Percentiles rank a stretch among this genome's conserved stretches.
Conservation (phyloP, 225 moss, liverwort and hornwort species). For the Marchantia paleacea region DNA sequence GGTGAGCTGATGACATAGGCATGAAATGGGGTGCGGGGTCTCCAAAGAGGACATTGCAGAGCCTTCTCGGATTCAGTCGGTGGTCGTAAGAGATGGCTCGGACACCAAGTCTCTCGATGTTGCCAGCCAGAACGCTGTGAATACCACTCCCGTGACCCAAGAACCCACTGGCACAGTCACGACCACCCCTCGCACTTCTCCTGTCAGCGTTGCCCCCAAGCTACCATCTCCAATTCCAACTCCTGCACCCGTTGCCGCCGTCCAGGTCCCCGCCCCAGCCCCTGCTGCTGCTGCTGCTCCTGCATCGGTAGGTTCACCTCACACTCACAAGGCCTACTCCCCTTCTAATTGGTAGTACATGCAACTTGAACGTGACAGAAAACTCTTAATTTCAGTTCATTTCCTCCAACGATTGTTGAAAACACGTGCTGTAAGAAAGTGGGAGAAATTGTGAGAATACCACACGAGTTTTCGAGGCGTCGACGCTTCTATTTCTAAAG, state of each 20-base stretch:
- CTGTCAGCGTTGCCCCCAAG: not conserved
- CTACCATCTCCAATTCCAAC: conserved; percentile 4
- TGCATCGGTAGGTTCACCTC: conserved; percentile 8
- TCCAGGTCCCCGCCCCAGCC: not conserved
- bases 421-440: too few species aligned
- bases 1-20: not conserved
- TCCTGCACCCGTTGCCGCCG: not conserved
- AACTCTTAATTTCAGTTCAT: too few species aligned
- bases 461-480: not conserved
- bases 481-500: not conserved
- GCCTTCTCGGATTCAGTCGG: conserved; percentile 34
- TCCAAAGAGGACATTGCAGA: conserved; percentile 39
- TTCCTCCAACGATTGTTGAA: too few species aligned
- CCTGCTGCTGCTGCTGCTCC: not conserved
- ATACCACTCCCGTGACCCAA: conserved; percentile 11
- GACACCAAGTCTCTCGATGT: conserved; percentile 36
- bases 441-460: too few species aligned
- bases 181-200: not conserved
- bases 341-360: too few species aligned
- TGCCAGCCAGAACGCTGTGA: conserved; percentile 21
- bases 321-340: not conserved
- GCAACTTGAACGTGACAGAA: too few species aligned
- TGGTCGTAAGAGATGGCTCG: conserved; percentile 30
- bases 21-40: conserved; percentile 48
- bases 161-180: not conserved